Conservation (phyloP, 768 basidiomycete genomes). For the Tricholoma furcatifolium region DNA sequence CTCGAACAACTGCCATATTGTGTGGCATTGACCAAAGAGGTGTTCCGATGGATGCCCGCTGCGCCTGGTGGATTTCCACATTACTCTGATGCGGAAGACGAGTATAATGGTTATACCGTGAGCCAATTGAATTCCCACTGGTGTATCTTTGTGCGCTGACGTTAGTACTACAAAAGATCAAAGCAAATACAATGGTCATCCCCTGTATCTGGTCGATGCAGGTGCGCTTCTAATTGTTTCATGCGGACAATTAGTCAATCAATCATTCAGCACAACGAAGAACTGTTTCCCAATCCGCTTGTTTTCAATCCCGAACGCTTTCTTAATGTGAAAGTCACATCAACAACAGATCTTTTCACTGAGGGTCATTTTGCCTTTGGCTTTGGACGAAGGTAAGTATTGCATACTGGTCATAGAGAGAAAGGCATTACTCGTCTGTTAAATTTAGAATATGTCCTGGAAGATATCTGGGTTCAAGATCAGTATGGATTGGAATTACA, state of each 20-base stretch:
- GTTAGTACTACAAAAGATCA: background rate
- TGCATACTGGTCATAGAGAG: no score
- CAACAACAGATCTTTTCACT: background rate
- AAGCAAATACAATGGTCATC: constrained; percentile 5
- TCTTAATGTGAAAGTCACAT: background rate
- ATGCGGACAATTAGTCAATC: no score
- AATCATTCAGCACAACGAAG: constrained; percentile 1
- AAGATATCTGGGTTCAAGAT: constrained; percentile 7
- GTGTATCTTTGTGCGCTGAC: no score
- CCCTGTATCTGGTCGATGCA: constrained; percentile 9
- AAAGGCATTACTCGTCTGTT: no score
- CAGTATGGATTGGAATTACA: constrained; percentile 7
- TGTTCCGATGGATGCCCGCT: constrained; percentile 16
- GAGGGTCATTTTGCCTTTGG: constrained; percentile 3
- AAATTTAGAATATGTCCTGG: constrained; percentile 2
- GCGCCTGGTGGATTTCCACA: constrained; percentile 14
- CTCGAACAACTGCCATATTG: constrained; percentile 10
- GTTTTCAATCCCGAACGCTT: constrained; percentile 1
- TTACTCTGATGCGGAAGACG: constrained; percentile 16
- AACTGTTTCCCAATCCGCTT: constrained; percentile 1
- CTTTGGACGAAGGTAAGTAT: background rate
- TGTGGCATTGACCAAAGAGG: constrained; percentile 10
- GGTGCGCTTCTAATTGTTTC: background rate
- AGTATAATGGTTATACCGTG: constrained; percentile 15
- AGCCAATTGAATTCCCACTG: background rate